A percentile compares a stretch with the other conserved stretches of the same genome.
These are phyloP conservation scores for Botrytis medusae DNA, from an alignment of 2,329 filamentous ascomycete species.

Conservation along the genomic window DNA sequence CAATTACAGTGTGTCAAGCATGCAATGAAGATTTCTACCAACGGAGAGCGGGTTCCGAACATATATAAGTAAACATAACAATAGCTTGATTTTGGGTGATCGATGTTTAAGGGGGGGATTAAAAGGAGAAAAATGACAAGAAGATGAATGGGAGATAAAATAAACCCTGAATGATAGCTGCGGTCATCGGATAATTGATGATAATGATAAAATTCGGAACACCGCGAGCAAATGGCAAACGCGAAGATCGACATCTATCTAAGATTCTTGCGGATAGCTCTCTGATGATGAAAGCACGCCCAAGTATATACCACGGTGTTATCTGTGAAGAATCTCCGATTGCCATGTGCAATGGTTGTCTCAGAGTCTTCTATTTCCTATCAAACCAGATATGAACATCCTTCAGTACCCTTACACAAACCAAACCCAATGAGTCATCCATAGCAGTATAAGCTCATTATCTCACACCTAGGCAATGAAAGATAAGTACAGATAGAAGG, in stretches of 20 bases:
- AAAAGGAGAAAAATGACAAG: background rate
- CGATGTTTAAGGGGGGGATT: background rate
- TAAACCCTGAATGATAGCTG: background rate
- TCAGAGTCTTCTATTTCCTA: background rate
- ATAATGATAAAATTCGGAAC: background rate
- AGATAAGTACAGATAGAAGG: background rate
- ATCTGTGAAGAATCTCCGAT: background rate
- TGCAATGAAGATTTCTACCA: background rate
- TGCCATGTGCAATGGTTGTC: background rate
- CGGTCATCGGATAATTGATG: background rate
- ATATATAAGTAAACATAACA: background rate
- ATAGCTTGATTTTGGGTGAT: background rate
- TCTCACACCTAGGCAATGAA: background rate
- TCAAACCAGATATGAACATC: background rate
- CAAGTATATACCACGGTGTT: background rate
- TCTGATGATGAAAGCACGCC: background rate
- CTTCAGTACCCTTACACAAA: background rate
- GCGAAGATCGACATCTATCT: background rate
- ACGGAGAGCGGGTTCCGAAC: background rate
- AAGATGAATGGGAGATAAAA: background rate
- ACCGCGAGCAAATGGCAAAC: background rate
- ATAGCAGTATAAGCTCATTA: background rate
- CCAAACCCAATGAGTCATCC: background rate
- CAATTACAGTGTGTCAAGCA: rapidly evolving
- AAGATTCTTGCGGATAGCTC: background rate